These are phyloP conservation scores for Penstemon davidsonii DNA, from an alignment of 257 asterid species.

Conservation along the genomic window DNA sequence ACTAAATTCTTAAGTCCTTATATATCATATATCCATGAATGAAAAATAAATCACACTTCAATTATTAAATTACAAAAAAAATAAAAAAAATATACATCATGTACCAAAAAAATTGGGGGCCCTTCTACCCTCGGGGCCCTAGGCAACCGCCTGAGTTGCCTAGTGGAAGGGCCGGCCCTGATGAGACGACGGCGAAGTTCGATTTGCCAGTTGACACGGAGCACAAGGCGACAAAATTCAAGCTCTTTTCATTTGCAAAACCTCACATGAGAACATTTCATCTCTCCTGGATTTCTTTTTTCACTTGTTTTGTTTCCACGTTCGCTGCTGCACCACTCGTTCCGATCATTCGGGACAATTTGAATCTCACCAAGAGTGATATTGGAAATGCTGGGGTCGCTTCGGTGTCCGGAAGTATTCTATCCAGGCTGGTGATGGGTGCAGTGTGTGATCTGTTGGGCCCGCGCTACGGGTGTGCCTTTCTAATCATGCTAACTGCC, in stretches of 20 bases:
- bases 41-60: too few species aligned
- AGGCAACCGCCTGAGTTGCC: too few species aligned
- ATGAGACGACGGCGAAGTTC: constrained; percentile 26
- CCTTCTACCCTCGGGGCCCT: too few species aligned
- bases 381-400: constrained; percentile 15
- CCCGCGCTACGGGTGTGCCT: background rate
- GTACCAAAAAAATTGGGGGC: too few species aligned
- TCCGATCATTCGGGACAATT: constrained; percentile 5
- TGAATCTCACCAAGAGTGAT: background rate
- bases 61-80: too few species aligned
- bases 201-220: constrained; percentile 12
- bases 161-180: too few species aligned
- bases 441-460: constrained; percentile 4
- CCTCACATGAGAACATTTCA: constrained; percentile 17
- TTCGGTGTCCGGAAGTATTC: constrained; percentile 7
- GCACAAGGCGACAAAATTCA: constrained; percentile 2
- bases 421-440: constrained; percentile 12
- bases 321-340: constrained; percentile 5
- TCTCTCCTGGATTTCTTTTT: constrained; percentile 13
- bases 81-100: too few species aligned
- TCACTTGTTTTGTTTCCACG: constrained; percentile 10
- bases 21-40: too few species aligned
- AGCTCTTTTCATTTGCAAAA: background rate
- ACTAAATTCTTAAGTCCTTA: too few species aligned
- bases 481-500: background rate